A percentile compares a stretch with the other conserved stretches of the same genome.
Evolutionary conservation across 768 basidiomycete species (phyloP).

Genomic region (Leucocoprinus sp.): DNA sequence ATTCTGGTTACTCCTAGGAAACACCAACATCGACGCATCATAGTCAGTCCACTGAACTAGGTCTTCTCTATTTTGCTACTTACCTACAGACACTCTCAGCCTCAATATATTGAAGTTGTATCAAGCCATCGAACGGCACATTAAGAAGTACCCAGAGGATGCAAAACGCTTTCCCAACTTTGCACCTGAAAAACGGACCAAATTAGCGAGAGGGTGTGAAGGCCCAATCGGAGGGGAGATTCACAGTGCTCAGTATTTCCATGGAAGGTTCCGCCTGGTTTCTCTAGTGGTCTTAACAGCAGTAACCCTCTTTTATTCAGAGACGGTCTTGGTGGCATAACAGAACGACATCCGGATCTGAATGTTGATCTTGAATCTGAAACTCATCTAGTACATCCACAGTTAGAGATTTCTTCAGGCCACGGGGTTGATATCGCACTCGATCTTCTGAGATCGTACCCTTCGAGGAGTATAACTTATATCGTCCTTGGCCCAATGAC

Average conservation of each 20-base stretch:
- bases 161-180: constrained; percentile 56
- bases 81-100: constrained; percentile 27
- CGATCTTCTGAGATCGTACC: constrained; percentile 43
- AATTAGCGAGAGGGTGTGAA: constrained; percentile 55
- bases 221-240: constrained; percentile 64
- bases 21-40: constrained; percentile 56
- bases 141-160: constrained; percentile 47
- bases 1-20: constrained; percentile 37
- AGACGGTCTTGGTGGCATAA: constrained; percentile 62
- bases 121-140: constrained; percentile 52
- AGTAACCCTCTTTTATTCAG: constrained; percentile 24
- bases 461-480: constrained; percentile 55
- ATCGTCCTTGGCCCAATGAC: constrained; percentile 73
- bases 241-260: constrained; percentile 79
- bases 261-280: constrained; percentile 47
- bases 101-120: constrained; percentile 72
- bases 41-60: constrained; percentile 35
- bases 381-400: constrained; percentile 24
- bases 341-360: constrained; percentile 58
- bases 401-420: constrained; percentile 37
- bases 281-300: not conserved
- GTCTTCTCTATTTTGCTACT: not conserved
- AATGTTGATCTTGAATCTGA: constrained; percentile 28
- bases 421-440: constrained; percentile 47
- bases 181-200: constrained; percentile 38